Percentiles rank a stretch among this genome's conserved stretches.
Conservation (phyloP, 2,329 filamentous ascomycete species). For the Botrytis porri region DNA sequence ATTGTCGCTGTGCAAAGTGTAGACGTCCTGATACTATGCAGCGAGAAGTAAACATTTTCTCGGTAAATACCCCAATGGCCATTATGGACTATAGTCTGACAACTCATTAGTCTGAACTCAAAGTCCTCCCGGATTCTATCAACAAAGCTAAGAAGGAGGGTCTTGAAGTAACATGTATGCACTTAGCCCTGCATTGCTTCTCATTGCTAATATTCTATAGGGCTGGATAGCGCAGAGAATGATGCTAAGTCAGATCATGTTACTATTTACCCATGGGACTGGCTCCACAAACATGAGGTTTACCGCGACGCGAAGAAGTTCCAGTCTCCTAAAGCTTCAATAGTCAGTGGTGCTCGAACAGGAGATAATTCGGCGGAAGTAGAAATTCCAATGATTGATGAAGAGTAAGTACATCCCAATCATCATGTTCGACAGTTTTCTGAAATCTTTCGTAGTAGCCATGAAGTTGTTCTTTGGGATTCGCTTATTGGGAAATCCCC, state of each 20-base stretch:
- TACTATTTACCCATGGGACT: slow-evolving; percentile 64
- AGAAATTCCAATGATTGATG: background rate
- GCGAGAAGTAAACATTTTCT: slow-evolving; percentile 65
- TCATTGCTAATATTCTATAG: slow-evolving; percentile 42
- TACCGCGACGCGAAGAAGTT: background rate
- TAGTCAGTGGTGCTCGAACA: background rate
- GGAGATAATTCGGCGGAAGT: background rate
- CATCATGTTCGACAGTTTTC: background rate
- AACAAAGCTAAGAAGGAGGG: slow-evolving; percentile 33
- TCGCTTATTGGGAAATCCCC: slow-evolving; percentile 43
- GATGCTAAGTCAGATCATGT: slow-evolving; percentile 56
- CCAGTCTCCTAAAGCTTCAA: background rate
- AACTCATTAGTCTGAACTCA: background rate
- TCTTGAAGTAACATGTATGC: slow-evolving; percentile 51
- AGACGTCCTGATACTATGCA: slow-evolving; percentile 70
- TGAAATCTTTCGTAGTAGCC: background rate
- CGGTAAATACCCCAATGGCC: slow-evolving; percentile 27
- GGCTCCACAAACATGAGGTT: slow-evolving; percentile 50
- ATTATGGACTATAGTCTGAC: background rate
- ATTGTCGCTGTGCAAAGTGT: slow-evolving; percentile 67
- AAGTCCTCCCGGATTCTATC: background rate
- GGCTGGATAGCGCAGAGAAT: slow-evolving; percentile 43
- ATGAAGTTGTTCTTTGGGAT: slow-evolving; percentile 38
- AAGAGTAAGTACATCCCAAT: background rate
- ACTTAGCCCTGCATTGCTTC: background rate